These are phyloP conservation scores for Globisporangium spinosum DNA, from an alignment of 352 stramenopile genomes.

Conservation along the genomic window DNA sequence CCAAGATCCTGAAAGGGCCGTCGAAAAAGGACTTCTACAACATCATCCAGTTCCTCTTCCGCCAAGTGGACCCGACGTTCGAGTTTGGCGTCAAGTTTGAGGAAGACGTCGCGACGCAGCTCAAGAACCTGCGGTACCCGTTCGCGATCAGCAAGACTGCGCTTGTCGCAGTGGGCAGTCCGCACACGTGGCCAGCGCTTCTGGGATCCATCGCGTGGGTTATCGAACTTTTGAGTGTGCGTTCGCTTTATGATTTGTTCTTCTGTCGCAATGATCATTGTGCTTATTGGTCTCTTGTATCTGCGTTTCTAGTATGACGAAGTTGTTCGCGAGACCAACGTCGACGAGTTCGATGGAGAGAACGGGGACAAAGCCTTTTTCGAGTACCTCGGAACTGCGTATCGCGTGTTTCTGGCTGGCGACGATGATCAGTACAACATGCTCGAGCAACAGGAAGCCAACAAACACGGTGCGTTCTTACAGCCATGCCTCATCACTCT, in stretches of 20 bases:
- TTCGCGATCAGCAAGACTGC: constrained; percentile 96
- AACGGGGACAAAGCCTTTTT: constrained; percentile 92
- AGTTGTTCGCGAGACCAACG: constrained; percentile 51
- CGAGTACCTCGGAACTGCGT: constrained; percentile 90
- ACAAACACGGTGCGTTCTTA: constrained; percentile 37
- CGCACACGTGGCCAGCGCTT: constrained; percentile 95
- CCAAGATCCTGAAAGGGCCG: constrained; percentile 89
- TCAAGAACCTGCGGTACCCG: constrained; percentile 90
- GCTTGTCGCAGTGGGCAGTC: constrained; percentile 90
- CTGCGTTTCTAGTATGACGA: constrained; percentile 78
- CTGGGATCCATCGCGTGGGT: constrained; percentile 96
- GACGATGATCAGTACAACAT: constrained; percentile 89
- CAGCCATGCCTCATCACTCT: background rate
- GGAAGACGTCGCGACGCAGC: constrained; percentile 66
- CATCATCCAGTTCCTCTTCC: constrained; percentile 97
- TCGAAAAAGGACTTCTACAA: constrained; percentile 97
- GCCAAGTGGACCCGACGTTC: constrained; percentile 91
- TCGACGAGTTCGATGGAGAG: constrained; percentile 65
- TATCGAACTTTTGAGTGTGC: constrained; percentile 90
- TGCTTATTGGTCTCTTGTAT: background rate
- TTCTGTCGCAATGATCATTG: background rate
- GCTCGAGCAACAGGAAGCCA: constrained; percentile 79
- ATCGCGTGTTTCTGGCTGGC: constrained; percentile 91
- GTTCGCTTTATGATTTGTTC: constrained; percentile 16
- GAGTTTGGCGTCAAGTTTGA: constrained; percentile 74